Evolutionary conservation across 345 rosid genomes (phyloP).

Genomic region (Aquilaria sinensis): DNA sequence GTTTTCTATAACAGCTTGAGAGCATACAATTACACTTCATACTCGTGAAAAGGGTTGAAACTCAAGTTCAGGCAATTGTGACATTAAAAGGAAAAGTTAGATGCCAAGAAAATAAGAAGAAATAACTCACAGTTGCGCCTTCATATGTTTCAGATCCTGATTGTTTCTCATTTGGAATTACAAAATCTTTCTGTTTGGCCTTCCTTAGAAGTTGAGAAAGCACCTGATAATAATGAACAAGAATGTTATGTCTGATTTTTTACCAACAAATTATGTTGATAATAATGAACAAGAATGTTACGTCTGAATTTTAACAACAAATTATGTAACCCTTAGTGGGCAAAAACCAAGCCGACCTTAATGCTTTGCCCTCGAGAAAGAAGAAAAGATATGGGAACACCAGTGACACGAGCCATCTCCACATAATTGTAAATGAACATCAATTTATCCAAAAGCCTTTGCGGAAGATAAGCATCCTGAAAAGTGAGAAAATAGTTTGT

Average conservation of each 20-base stretch:
- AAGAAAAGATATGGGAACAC: conserved; percentile 95
- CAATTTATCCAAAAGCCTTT: conserved; percentile 89
- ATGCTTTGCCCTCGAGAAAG: conserved; percentile 99
- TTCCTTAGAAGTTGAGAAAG: conserved; percentile 97
- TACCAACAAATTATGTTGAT: conserved; percentile 15
- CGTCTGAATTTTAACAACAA: neutral
- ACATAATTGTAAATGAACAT: conserved; percentile 93
- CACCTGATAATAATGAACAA: conserved; percentile 42
- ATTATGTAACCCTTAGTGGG: neutral
- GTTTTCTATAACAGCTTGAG: too few relatives aligned
- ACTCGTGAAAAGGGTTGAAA: too few relatives aligned
- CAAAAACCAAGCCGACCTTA: conserved; percentile 41
- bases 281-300: conserved; percentile 10
- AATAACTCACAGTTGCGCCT: conserved; percentile 94
- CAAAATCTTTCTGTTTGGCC: conserved; percentile 78
- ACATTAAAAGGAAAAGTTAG: neutral
- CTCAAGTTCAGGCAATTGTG: neutral
- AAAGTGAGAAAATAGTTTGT: conserved; percentile 11
- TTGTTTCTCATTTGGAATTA: conserved; percentile 85
- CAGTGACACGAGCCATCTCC: conserved; percentile 99
- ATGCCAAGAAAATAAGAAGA: conserved; percentile 2
- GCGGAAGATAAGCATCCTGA: conserved; percentile 99
- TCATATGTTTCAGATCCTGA: conserved; percentile 88
- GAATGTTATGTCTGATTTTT: conserved; percentile 1
- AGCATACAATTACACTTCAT: too few relatives aligned